These are phyloP conservation scores for Colletotrichum echinochloae DNA, from an alignment of 2,329 filamentous ascomycete species.

Conservation along the genomic window DNA sequence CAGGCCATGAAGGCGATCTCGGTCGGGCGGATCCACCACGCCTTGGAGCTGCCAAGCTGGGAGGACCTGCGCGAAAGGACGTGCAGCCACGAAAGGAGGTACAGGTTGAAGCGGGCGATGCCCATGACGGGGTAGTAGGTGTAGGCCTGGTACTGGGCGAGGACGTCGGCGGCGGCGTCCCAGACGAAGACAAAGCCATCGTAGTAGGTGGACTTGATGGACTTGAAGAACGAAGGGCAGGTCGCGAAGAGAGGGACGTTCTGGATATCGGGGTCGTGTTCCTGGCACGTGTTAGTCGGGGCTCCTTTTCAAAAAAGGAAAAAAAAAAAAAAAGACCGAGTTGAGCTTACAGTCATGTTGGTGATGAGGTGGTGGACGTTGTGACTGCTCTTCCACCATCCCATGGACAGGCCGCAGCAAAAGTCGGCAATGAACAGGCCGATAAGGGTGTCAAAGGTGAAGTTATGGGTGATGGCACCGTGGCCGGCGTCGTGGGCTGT, in stretches of 20 bases:
- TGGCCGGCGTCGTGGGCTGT: slow-evolving; percentile 75
- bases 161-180: slow-evolving; percentile 69
- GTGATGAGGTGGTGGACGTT: slow-evolving; percentile 77
- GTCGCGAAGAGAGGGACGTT: slow-evolving; percentile 78
- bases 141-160: slow-evolving; percentile 72
- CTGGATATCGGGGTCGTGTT: slow-evolving; percentile 71
- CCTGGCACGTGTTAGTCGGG: slow-evolving; percentile 47
- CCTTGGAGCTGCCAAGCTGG: slow-evolving; percentile 65
- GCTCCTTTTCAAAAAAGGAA: too few relatives aligned
- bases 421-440: slow-evolving; percentile 74
- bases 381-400: slow-evolving; percentile 78
- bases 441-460: slow-evolving; percentile 68
- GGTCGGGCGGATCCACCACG: slow-evolving; percentile 75
- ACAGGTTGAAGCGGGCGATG: slow-evolving; percentile 79
- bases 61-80: slow-evolving; percentile 68
- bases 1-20: slow-evolving; percentile 72
- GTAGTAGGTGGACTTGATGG: slow-evolving; percentile 74
- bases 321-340: neutral
- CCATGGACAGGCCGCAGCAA: slow-evolving; percentile 73
- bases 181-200: slow-evolving; percentile 70
- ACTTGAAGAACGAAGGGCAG: slow-evolving; percentile 73
- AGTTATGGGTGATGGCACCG: slow-evolving; percentile 70
- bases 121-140: slow-evolving; percentile 77
- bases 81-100: slow-evolving; percentile 74
- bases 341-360: slow-evolving; percentile 64